Conservation (phyloP, 768 basidiomycete species). For the Rhizopogon rudus region DNA sequence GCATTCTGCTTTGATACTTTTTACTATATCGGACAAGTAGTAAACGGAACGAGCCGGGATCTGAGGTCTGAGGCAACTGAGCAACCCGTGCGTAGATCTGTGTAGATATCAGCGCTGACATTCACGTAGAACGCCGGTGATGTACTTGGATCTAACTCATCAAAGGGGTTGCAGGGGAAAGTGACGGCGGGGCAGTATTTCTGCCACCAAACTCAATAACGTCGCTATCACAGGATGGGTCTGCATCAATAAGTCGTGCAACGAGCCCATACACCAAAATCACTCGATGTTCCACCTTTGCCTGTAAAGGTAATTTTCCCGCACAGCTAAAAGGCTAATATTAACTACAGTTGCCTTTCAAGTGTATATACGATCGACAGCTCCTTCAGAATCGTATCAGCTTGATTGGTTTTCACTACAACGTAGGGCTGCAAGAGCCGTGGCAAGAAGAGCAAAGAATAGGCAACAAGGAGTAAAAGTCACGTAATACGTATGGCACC, state of each 20-base stretch:
- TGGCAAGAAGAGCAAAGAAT: slow-evolving; percentile 9
- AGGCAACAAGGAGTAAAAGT: slow-evolving; percentile 12
- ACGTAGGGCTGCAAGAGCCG: neutral
- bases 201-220: neutral
- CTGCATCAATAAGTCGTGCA: neutral
- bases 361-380: slow-evolving; percentile 4
- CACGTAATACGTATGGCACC: slow-evolving; percentile 19
- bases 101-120: neutral
- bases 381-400: slow-evolving; percentile 1
- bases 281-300: neutral
- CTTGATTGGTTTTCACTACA: neutral
- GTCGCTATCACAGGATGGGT: neutral
- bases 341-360: slow-evolving; percentile 11
- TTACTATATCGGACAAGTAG: neutral
- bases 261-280: neutral
- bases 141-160: neutral
- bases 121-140: neutral
- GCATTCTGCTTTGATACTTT: neutral
- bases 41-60: neutral
- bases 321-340: slow-evolving; percentile 24
- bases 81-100: neutral
- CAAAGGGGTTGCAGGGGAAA: neutral
- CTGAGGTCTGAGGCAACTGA: neutral
- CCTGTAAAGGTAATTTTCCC: neutral
- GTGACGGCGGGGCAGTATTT: neutral